These are phyloP conservation scores for Lagenaria siceraria DNA, from an alignment of 306 rosid genomes.

Conservation along the genomic window DNA sequence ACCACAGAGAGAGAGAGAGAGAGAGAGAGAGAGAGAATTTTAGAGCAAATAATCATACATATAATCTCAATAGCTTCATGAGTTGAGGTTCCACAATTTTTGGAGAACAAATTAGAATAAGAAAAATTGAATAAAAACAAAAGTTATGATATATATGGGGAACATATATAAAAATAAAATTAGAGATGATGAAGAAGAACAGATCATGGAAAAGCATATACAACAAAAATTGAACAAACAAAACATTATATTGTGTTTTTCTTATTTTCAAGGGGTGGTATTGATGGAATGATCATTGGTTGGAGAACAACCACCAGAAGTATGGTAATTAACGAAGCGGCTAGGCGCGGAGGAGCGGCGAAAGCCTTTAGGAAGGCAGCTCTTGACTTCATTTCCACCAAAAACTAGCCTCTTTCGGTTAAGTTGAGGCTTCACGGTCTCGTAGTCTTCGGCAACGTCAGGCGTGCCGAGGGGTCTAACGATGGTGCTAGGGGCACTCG, in stretches of 20 bases:
- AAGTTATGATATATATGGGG: too few species aligned
- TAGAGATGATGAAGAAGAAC: neutral
- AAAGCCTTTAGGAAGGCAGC: conserved; percentile 14
- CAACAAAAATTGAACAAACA: neutral
- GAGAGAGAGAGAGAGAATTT: neutral
- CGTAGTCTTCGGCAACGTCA: neutral
- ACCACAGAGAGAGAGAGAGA: neutral
- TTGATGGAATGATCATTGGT: neutral
- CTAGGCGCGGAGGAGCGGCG: conserved; percentile 7
- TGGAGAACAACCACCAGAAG: conserved; percentile 1
- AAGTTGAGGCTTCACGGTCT: neutral
- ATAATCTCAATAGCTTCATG: neutral
- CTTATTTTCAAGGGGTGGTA: neutral
- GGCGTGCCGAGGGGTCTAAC: neutral
- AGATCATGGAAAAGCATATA: neutral
- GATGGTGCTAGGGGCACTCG: conserved; percentile 10
- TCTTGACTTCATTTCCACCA: neutral
- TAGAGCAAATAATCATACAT: neutral
- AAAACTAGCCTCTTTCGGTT: conserved; percentile 1
- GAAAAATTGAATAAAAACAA: too few species aligned
- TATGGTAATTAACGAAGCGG: conserved; percentile 3
- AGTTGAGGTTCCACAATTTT: neutral
- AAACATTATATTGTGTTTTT: too few species aligned
- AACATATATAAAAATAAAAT: neutral
- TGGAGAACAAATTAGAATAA: neutral